phyloP scores from a whole-genome alignment of 2,329 filamentous ascomycete species.

The Neopestalotiopsis sp. region DNA sequence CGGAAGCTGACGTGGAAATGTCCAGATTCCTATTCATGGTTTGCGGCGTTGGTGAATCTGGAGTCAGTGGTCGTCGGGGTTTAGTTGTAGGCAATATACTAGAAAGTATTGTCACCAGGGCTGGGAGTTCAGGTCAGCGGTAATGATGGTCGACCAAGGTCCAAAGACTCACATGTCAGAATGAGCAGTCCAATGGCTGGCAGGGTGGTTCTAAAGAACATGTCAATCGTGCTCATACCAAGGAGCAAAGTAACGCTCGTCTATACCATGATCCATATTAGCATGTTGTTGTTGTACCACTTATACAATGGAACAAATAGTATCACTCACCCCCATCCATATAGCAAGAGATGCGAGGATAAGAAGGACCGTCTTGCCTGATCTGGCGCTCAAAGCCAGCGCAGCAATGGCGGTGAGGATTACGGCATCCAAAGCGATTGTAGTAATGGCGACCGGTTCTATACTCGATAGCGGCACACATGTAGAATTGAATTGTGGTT shows the following conservation, averaged over 20 bases:
- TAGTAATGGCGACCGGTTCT: conserved; percentile 48
- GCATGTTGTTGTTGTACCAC: conserved; percentile 20
- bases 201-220: conserved; percentile 53
- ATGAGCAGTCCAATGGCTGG: conserved; percentile 56
- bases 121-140: conserved; percentile 33
- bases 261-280: conserved; percentile 33
- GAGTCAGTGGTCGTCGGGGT: conserved; percentile 34
- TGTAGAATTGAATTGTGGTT: conserved; percentile 55
- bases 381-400: conserved; percentile 43
- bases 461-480: conserved; percentile 55
- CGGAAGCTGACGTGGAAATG: conserved; percentile 46
- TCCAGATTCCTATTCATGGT: conserved; percentile 42
- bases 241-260: conserved; percentile 57
- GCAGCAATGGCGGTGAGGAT: conserved; percentile 48
- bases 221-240: conserved; percentile 46
- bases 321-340: conserved; percentile 57
- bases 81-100: conserved; percentile 38
- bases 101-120: conserved; percentile 45
- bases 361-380: conserved; percentile 45
- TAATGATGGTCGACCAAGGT: background rate
- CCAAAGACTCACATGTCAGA: conserved; percentile 49
- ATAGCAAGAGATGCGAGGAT: conserved; percentile 50
- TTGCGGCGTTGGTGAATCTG: conserved; percentile 46
- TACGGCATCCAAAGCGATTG: conserved; percentile 50
- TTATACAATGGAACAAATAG: conserved; percentile 20